Evolutionary conservation across 2,329 filamentous ascomycete species (phyloP).

Genomic region (Hortaea werneckii): DNA sequence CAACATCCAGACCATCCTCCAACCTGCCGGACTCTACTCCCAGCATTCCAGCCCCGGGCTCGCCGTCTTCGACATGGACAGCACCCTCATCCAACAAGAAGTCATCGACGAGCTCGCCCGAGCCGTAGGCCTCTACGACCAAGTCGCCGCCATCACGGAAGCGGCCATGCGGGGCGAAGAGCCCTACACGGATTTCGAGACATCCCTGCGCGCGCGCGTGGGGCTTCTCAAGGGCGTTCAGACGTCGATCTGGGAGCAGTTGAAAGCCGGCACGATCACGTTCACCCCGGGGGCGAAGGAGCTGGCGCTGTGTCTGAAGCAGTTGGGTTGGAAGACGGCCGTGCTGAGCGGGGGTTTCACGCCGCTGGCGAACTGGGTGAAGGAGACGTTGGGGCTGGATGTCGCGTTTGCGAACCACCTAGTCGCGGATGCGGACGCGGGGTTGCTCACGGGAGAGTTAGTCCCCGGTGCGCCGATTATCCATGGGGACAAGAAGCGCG

Average conservation of each 20-base stretch:
- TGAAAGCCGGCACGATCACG: slow-evolving; percentile 59
- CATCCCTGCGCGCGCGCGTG: slow-evolving; percentile 71
- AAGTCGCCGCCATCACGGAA: slow-evolving; percentile 80
- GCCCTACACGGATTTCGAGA: slow-evolving; percentile 65
- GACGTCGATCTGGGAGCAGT: slow-evolving; percentile 56
- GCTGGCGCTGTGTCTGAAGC: slow-evolving; percentile 63
- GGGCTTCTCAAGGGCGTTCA: slow-evolving; percentile 71
- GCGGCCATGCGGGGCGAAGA: slow-evolving; percentile 88
- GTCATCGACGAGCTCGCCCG: slow-evolving; percentile 92
- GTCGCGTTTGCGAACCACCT: slow-evolving; percentile 84
- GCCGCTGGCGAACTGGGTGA: slow-evolving; percentile 80
- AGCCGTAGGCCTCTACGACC: slow-evolving; percentile 55
- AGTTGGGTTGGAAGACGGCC: slow-evolving; percentile 74
- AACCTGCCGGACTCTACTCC: slow-evolving; percentile 12
- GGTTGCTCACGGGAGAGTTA: slow-evolving; percentile 60
- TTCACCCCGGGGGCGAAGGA: slow-evolving; percentile 73
- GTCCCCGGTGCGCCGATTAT: slow-evolving; percentile 61
- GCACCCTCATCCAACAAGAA: slow-evolving; percentile 91
- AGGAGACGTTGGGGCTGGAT: slow-evolving; percentile 69
- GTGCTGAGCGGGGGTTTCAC: slow-evolving; percentile 89
- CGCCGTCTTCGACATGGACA: slow-evolving; percentile 98
- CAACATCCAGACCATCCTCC: slow-evolving; percentile 13
- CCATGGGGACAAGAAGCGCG: slow-evolving; percentile 63
- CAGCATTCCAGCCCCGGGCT: slow-evolving; percentile 42
- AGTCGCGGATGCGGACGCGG: slow-evolving; percentile 44